Base-by-base conservation (phyloP, 441 rosid species). In the Pelargonium fulgidum region DNA sequence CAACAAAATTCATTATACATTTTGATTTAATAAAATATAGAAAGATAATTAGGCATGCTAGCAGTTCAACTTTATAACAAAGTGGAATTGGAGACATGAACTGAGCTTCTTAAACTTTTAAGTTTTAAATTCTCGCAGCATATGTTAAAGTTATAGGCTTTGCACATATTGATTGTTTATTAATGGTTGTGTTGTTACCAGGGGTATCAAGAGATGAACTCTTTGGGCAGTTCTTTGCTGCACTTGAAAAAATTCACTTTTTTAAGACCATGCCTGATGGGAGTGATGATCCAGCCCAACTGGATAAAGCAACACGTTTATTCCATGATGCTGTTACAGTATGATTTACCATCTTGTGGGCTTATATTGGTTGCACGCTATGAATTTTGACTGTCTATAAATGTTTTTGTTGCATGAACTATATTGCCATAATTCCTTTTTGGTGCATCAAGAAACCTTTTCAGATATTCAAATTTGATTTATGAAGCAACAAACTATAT, bases 291-390 rank as follows among this genome's bases (percentile, higher is more conserved):
- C 75, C 87, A 73, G 72, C 76, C 66, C 88, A 78, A 75, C 73
- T 90, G 65, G 95, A 87, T 62, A 87, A 81, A 81, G 95, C 93
- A 70, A 81, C 93, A 9, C 66, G 22, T 24, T 62, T 90, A 70
- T 90, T 92, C 81, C 88, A 87, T 72, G 86, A 81, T 68, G 92
- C 95, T 67, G 52, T 90, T 70, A 77, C 72, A 74, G 98, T 92
- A 85, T 20, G 85, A 39, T 68, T 67, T 50, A 1, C 4, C 65
- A 47, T 71, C 47, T 7, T 54, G 44, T 63, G 65, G 1, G 20
- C 54, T 73, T 73, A 48, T 39, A 64, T 70, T 73, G 59, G 58
- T 64, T 44, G 56, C 20, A 50, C 65, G 71, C 36, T 29, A 52
- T 73, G 58, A 68, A 36, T 64, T 36, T 45, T 65, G 7, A 62